Conservation (phyloP, 495 filamentous ascomycete species). For the Sabuloglossum arenarium region DNA sequence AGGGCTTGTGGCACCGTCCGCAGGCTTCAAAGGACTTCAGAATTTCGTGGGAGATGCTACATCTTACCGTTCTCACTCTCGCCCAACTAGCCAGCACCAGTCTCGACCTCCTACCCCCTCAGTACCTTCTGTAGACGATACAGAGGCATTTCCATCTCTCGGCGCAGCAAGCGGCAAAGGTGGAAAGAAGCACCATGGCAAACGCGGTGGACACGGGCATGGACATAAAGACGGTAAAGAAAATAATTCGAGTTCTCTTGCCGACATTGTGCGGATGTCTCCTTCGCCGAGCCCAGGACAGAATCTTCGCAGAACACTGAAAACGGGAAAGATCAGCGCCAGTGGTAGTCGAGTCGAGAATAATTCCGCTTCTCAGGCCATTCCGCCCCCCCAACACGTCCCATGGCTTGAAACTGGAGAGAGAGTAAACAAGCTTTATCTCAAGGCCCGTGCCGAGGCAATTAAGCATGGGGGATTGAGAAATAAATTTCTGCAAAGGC, state of each 20-base stretch:
- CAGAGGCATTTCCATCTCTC: constrained; percentile 90
- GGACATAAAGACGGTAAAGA: constrained; percentile 34
- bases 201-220: constrained; percentile 51
- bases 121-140: constrained; percentile 73
- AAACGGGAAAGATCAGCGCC: constrained; percentile 30
- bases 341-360: constrained; percentile 43
- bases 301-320: constrained; percentile 12
- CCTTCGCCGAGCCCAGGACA: constrained; percentile 45
- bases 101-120: constrained; percentile 42
- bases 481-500: constrained; percentile 97
- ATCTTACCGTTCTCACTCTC: constrained; percentile 48
- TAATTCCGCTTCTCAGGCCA: constrained; percentile 58
- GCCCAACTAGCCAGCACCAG: constrained; percentile 71
- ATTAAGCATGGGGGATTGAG: constrained; percentile 89
- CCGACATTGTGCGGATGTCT: constrained; percentile 86
- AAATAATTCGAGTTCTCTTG: constrained; percentile 54
- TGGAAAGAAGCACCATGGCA: constrained; percentile 80
- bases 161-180: constrained; percentile 57
- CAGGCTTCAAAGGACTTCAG: constrained; percentile 30
- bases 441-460: constrained; percentile 81
- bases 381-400: constrained; percentile 73
- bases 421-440: constrained; percentile 74
- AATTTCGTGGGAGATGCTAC: constrained; percentile 13
- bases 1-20: constrained; percentile 30
- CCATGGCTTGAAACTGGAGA: constrained; percentile 96